Conservation (phyloP, 2,329 filamentous ascomycete species). For the Cladophialophora exuberans region DNA sequence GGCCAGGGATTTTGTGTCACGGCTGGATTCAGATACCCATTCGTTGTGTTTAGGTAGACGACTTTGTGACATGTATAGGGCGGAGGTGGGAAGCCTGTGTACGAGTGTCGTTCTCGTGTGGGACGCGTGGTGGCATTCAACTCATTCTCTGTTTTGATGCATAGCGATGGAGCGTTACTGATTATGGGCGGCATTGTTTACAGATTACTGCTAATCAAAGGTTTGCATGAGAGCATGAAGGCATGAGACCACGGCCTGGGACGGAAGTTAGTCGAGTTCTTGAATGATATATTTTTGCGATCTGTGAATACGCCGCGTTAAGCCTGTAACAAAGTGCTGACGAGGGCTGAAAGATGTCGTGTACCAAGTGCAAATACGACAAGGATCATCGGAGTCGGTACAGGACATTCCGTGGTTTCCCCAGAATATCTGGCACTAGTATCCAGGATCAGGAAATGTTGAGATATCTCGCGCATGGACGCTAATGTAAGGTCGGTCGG, state of each 20-base stretch:
- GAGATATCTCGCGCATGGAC: neutral
- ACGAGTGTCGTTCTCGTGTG: constrained; percentile 6
- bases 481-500: neutral
- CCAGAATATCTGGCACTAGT: neutral
- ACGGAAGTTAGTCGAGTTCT: constrained; percentile 15
- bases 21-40: constrained; percentile 28
- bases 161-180: constrained; percentile 29
- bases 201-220: constrained; percentile 4
- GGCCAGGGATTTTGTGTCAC: constrained; percentile 14
- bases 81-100: constrained; percentile 3
- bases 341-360: constrained; percentile 4
- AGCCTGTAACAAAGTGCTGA: constrained; percentile 13
- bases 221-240: constrained; percentile 22
- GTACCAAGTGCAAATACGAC: neutral
- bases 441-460: neutral
- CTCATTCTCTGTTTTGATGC: constrained; percentile 17
- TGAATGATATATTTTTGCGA: constrained; percentile 18
- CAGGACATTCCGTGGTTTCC: no score
- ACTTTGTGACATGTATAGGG: neutral
- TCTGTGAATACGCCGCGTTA: neutral
- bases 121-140: constrained; percentile 2
- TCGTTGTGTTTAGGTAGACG: constrained; percentile 23
- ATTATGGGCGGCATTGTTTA: constrained; percentile 5
- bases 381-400: neutral
- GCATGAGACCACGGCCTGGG: constrained; percentile 20